Evolutionary conservation across 805 yeast genomes (phyloP).

Genomic region (Komagataella pseudopastoris): DNA sequence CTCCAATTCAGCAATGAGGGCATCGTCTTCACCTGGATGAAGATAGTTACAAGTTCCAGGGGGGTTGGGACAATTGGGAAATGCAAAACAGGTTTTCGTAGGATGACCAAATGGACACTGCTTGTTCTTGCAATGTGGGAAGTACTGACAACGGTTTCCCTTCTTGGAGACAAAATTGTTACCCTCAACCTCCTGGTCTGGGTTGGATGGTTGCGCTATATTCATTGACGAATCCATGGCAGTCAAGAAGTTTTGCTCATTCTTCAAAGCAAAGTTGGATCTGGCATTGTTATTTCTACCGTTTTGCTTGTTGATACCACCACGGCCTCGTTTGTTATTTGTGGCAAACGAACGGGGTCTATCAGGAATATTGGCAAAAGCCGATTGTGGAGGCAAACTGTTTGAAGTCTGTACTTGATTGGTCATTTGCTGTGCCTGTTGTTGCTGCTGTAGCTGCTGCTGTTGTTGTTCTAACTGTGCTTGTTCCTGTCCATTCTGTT

Average conservation of each 20-base stretch:
- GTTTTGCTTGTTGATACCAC: slow-evolving; percentile 14
- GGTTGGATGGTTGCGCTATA: not conserved
- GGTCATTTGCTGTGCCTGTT: slow-evolving; percentile 8
- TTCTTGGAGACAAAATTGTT: slow-evolving; percentile 26
- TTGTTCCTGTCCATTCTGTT: slow-evolving; percentile 1
- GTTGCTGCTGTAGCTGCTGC: slow-evolving; percentile 8
- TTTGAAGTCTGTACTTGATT: slow-evolving; percentile 2
- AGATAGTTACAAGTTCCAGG: slow-evolving; percentile 74
- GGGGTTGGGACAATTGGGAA: slow-evolving; percentile 65
- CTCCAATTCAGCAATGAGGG: slow-evolving; percentile 53
- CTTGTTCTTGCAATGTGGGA: slow-evolving; percentile 55
- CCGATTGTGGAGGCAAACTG: slow-evolving; percentile 6
- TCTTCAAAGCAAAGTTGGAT: slow-evolving; percentile 20
- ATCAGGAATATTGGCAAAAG: slow-evolving; percentile 5
- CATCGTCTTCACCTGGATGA: slow-evolving; percentile 80
- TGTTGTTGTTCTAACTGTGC: slow-evolving; percentile 8
- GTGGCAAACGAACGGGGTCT: slow-evolving; percentile 10
- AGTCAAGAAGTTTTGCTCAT: slow-evolving; percentile 24
- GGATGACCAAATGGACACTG: slow-evolving; percentile 76
- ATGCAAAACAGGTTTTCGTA: slow-evolving; percentile 56
- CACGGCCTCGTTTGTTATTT: slow-evolving; percentile 5
- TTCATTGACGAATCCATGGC: slow-evolving; percentile 22
- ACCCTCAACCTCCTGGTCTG: slow-evolving; percentile 4
- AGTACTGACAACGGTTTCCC: slow-evolving; percentile 51
- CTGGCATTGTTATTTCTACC: slow-evolving; percentile 1